Evolutionary conservation across 495 filamentous ascomycete genomes (phyloP).

Genomic region (Penicillium herquei): DNA sequence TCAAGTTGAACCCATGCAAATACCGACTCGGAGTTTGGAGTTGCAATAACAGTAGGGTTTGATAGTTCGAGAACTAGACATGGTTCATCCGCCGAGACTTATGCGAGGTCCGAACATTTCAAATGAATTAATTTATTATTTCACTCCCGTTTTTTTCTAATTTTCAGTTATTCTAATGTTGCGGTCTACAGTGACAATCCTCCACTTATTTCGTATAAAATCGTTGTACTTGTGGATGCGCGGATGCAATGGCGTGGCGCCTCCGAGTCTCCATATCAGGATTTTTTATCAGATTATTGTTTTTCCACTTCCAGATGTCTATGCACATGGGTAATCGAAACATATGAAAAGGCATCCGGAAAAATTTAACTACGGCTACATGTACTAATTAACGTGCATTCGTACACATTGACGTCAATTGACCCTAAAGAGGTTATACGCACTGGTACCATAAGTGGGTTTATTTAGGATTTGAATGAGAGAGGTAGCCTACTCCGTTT

Average conservation of each 20-base stretch:
- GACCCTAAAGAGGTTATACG: too few relatives aligned
- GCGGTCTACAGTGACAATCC: background rate
- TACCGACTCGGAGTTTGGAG: background rate
- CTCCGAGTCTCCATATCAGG: background rate
- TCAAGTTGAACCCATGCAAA: too few relatives aligned
- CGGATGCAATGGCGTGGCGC: conserved; percentile 6
- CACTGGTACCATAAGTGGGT: too few relatives aligned
- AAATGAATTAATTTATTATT: background rate
- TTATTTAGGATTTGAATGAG: too few relatives aligned
- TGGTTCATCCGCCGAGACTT: background rate
- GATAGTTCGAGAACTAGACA: conserved; percentile 14
- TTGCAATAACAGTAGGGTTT: conserved; percentile 13
- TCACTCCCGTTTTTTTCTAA: too few relatives aligned
- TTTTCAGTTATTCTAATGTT: too few relatives aligned
- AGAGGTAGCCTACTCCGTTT: background rate
- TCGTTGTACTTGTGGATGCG: background rate
- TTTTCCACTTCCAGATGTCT: background rate
- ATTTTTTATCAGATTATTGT: background rate
- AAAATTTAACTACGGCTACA: too few relatives aligned
- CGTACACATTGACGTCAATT: too few relatives aligned
- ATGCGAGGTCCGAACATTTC: background rate
- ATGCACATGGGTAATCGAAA: background rate
- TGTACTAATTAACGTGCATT: too few relatives aligned
- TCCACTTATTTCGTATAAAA: background rate
- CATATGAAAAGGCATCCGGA: too few relatives aligned